A percentile compares a stretch with the other conserved stretches of the same genome.
Evolutionary conservation across 164 flowering plant genomes (phyloP).

Genomic region (Dillenia suffruticosa): DNA sequence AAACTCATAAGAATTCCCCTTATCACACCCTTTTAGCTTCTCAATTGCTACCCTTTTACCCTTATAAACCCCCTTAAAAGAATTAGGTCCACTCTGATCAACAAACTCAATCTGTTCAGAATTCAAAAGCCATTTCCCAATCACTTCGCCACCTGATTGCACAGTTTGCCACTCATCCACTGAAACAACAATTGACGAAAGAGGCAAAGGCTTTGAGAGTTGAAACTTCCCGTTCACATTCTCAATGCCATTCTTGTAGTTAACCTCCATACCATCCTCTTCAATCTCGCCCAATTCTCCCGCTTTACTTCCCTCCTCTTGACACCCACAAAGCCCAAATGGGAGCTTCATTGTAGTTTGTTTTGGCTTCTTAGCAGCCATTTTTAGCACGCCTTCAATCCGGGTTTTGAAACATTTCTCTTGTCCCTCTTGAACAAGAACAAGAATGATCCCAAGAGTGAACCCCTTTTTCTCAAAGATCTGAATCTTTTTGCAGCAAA

Average conservation of each 20-base stretch:
- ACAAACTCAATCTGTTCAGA: conserved; percentile 67
- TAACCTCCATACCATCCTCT: conserved; percentile 38
- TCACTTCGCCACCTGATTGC: conserved; percentile 59
- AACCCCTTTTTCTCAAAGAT: conserved; percentile 85
- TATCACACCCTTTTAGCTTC: conserved; percentile 89
- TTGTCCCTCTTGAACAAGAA: conserved; percentile 57
- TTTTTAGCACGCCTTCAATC: conserved; percentile 63
- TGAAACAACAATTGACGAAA: conserved; percentile 43
- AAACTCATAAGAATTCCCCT: conserved; percentile 70
- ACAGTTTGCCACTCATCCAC: conserved; percentile 95
- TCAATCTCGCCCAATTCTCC: conserved; percentile 49
- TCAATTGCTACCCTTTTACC: conserved; percentile 70
- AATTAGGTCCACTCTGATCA: conserved; percentile 63
- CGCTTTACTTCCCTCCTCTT: conserved; percentile 58
- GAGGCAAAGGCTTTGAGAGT: conserved; percentile 54
- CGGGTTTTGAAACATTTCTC: conserved; percentile 55
- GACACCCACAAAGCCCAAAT: conserved; percentile 94
- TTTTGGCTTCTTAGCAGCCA: conserved; percentile 61
- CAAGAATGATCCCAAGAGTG: conserved; percentile 58
- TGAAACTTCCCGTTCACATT: conserved; percentile 29
- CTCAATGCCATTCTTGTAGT: conserved; percentile 33
- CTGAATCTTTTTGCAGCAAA: conserved; percentile 87
- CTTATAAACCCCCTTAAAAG: conserved; percentile 75
- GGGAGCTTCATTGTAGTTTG: conserved; percentile 63
- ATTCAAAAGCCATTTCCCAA: conserved; percentile 69